These are phyloP conservation scores for Symmetrospora coprosmae DNA, from an alignment of 768 basidiomycete species.

Conservation along the genomic window DNA sequence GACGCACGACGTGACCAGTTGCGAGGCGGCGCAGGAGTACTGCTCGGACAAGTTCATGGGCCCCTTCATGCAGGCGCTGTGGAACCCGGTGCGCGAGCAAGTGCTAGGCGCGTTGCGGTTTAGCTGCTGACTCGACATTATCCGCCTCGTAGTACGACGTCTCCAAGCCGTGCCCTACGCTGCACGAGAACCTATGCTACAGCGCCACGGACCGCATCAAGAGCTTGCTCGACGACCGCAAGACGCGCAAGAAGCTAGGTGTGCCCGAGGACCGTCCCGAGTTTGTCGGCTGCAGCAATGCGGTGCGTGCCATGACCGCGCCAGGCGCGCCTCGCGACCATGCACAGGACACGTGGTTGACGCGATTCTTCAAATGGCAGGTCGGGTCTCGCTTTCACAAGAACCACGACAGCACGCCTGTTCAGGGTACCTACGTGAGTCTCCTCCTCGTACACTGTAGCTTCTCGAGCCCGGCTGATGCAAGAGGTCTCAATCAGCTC, in stretches of 20 bases:
- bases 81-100: too few species aligned
- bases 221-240: constrained; percentile 13
- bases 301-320: not conserved
- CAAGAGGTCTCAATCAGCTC: not conserved
- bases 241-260: constrained; percentile 9
- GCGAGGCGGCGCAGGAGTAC: constrained; percentile 1
- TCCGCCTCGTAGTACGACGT: too few species aligned
- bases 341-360: not conserved
- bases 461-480: not conserved
- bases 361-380: not conserved
- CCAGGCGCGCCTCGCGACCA: not conserved
- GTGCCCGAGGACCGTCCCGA: constrained; percentile 6
- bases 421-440: not conserved
- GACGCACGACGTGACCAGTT: not conserved
- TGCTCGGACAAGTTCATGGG: not conserved
- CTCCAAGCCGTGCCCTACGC: constrained; percentile 22
- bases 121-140: too few species aligned
- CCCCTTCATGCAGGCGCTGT: constrained; percentile 12
- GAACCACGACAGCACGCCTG: not conserved
- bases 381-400: not conserved
- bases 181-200: constrained; percentile 22
- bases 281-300: constrained; percentile 1
- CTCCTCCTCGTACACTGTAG: not conserved
- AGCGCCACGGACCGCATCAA: constrained; percentile 9
- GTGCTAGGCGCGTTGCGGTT: too few species aligned